Base-by-base conservation (phyloP, 495 filamentous ascomycete genomes). In the Aspergillus biplanus region DNA sequence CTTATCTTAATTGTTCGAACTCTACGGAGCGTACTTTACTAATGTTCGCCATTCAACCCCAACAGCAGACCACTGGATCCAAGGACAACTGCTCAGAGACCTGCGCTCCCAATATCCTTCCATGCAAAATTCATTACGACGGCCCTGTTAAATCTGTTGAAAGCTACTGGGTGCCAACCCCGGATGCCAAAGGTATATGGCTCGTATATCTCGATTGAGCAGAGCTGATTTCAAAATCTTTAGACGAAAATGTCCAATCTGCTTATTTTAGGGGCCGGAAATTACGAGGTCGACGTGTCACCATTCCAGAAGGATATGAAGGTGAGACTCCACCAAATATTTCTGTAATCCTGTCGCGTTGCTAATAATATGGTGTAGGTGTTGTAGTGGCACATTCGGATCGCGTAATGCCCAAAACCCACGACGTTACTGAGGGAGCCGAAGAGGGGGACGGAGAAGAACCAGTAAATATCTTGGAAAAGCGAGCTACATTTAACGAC, bases 211-310 rank as follows among this genome's bases (percentile, higher is more conserved):
- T 65, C 21, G 65, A 27, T 27, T 27, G 21, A 27, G 21, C 21
- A 27, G 21, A 27, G 21, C 21, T 27, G 21, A 27, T 27, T 27
- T 27, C 18, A 34, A 5, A 27, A 49, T 31, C n/a, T 21, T 27
- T 21, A 69, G 67, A 67, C 44, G 27, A 63, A 35, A 52, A 60
- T 60, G 35, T 65, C 31, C 80, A 78, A 16, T 88, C 85, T 2
- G 80, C 89, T 21, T 90, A 94, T 69, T 90, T 97, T 65, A 89
- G 94, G 33, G 94, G 94, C 35, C 86, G 94, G 46, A 95, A 89
- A 67, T 80, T 98, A 16, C 81, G 84, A 48, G 92, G 91, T 32
- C 87, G 85, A 59, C 71, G 78, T 16, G 76, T 94, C 33, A 79
- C 82, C 11, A 69, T 97, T 6, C 93, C 94, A 0, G 76, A 87